These are phyloP conservation scores for Rhodocollybia butyracea DNA, from an alignment of 768 basidiomycete species.

Conservation along the genomic window DNA sequence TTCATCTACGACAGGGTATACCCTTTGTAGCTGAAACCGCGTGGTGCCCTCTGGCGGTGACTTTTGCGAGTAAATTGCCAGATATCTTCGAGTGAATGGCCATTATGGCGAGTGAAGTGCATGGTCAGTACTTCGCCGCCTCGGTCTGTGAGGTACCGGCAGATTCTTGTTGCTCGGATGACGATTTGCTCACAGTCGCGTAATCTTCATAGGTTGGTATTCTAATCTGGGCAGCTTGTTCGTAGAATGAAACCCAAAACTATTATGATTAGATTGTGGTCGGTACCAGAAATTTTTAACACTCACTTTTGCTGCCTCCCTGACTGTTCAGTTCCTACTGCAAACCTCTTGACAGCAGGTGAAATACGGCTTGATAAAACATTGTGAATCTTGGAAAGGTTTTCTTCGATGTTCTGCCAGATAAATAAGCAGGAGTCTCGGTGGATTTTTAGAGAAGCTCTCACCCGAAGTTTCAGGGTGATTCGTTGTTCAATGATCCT, in stretches of 20 bases:
- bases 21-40: no score
- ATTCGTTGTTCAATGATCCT: slow-evolving; percentile 94
- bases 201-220: slow-evolving; percentile 74
- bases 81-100: no score
- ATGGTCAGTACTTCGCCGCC: no score
- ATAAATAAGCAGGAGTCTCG: not conserved
- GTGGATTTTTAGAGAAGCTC: not conserved
- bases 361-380: slow-evolving; percentile 76
- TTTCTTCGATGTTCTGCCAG: slow-evolving; percentile 82
- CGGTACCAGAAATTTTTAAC: not conserved
- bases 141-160: slow-evolving; percentile 20
- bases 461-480: slow-evolving; percentile 84
- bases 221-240: slow-evolving; percentile 85
- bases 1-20: no score
- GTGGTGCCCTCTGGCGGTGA: no score
- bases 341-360: slow-evolving; percentile 88
- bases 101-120: no score
- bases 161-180: slow-evolving; percentile 35
- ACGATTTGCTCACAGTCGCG: slow-evolving; percentile 47
- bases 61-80: no score
- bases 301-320: slow-evolving; percentile 86
- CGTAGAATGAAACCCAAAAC: slow-evolving; percentile 98
- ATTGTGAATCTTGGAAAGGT: slow-evolving; percentile 88
- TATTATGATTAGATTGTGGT: slow-evolving; percentile 22
- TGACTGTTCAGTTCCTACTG: slow-evolving; percentile 80